Evolutionary conservation across 257 asterid genomes (phyloP).

Genomic region (Cruciata laevipes): DNA sequence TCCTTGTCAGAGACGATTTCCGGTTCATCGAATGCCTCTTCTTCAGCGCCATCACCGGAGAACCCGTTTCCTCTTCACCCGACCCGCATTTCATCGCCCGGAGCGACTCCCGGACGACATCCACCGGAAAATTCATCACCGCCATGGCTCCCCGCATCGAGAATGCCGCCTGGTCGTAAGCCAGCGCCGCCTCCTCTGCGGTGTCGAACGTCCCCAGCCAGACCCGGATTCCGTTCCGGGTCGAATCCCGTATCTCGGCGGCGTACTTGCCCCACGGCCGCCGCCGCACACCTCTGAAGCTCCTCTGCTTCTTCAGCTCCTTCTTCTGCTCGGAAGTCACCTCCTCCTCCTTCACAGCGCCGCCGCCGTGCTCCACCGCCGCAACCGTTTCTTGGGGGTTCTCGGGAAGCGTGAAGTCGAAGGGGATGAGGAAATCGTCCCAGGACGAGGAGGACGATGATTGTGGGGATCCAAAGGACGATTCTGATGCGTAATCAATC

Average conservation of each 20-base stretch:
- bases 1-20: conserved; percentile 19
- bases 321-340: conserved; percentile 26
- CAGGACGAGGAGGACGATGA: conserved; percentile 16
- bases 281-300: conserved; percentile 63
- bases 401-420: conserved; percentile 31
- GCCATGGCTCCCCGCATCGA: conserved; percentile 66
- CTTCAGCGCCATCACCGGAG: conserved; percentile 76
- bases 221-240: conserved; percentile 67
- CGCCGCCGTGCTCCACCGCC: conserved; percentile 20
- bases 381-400: conserved; percentile 64
- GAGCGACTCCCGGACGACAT: conserved; percentile 52
- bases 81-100: conserved; percentile 41
- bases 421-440: conserved; percentile 53
- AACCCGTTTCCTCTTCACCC: conserved; percentile 40
- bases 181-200: conserved; percentile 86
- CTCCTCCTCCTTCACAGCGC: conserved; percentile 42
- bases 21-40: conserved; percentile 50
- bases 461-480: conserved; percentile 13
- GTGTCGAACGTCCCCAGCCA: conserved; percentile 86
- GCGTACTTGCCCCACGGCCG: conserved; percentile 93
- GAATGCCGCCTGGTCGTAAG: conserved; percentile 83
- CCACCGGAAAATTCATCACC: conserved; percentile 69
- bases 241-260: conserved; percentile 82
- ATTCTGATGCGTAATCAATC: conserved; percentile 19
- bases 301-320: conserved; percentile 19